phyloP scores from a whole-genome alignment of 805 yeast species.

The Starmera dryadoides region DNA sequence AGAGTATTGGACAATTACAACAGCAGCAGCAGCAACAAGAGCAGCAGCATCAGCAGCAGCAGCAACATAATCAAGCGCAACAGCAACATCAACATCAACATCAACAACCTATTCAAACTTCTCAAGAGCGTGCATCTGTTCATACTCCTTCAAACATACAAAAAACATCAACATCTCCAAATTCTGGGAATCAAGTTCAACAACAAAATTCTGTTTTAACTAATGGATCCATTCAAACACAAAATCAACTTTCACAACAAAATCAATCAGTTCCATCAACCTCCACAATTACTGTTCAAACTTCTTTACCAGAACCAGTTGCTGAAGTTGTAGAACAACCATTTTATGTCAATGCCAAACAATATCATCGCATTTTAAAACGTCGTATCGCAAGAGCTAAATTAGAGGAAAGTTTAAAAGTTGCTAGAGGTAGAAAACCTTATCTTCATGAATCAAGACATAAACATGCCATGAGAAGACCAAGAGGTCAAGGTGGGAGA shows the following conservation, averaged over 20 bases:
- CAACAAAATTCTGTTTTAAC: too few species aligned
- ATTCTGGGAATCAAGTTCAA: too few species aligned
- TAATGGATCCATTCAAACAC: too few species aligned
- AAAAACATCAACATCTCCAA: too few species aligned
- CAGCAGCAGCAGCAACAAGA: background rate
- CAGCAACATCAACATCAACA: background rate
- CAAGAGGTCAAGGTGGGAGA: constrained; percentile 98
- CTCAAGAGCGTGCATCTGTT: too few species aligned
- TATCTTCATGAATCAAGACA: constrained; percentile 95
- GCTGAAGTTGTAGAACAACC: constrained; percentile 67
- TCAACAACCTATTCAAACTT: too few species aligned
- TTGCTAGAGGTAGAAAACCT: constrained; percentile 86
- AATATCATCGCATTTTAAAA: constrained; percentile 89
- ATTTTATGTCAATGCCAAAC: constrained; percentile 95
- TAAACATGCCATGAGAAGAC: constrained; percentile 98
- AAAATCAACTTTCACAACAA: too few species aligned
- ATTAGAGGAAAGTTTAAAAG: constrained; percentile 80
- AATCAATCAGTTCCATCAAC: background rate
- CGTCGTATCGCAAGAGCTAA: constrained; percentile 91
- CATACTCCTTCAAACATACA: too few species aligned
- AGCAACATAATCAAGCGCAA: too few species aligned
- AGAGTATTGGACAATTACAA: background rate
- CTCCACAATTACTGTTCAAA: background rate
- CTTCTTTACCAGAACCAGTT: constrained; percentile 16
- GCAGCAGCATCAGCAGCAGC: background rate